phyloP scores from a whole-genome alignment of 169 alveolate genomes.

The Theileria orientalis region DNA sequence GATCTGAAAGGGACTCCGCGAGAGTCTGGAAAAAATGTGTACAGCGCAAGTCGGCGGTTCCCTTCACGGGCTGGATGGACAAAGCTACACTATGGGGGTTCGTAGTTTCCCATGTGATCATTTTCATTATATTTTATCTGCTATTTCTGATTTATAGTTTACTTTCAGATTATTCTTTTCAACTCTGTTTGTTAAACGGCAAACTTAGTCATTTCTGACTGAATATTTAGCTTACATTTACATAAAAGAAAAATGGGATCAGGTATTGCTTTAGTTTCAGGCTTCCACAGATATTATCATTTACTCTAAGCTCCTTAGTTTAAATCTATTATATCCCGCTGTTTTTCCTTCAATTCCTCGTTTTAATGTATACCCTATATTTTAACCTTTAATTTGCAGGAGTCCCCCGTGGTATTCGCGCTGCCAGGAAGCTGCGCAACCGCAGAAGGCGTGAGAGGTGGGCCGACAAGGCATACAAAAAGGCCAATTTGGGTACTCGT shows the following conservation, averaged over 20 bases:
- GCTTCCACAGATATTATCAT: background rate
- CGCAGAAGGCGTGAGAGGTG: conserved; percentile 96
- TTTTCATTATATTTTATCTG: too few species aligned
- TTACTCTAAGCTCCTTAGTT: background rate
- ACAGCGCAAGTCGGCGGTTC: too few species aligned
- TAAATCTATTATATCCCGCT: background rate
- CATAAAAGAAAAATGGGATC: conserved; percentile 20
- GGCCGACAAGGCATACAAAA: conserved; percentile 98
- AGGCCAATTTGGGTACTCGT: conserved; percentile 93
- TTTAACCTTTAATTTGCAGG: conserved; percentile 69
- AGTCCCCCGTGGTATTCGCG: conserved; percentile 96
- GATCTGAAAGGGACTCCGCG: too few species aligned
- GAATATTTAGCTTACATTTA: background rate
- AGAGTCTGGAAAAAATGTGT: too few species aligned
- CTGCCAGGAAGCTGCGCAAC: conserved; percentile 96
- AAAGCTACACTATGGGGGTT: background rate
- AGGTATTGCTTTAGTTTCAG: background rate
- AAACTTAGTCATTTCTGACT: too few species aligned
- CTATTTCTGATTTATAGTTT: too few species aligned
- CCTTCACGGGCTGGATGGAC: too few species aligned
- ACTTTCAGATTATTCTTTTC: too few species aligned
- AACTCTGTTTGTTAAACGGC: too few species aligned
- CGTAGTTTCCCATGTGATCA: too few species aligned
- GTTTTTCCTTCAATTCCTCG: background rate
- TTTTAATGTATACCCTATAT: conserved; percentile 20